These are phyloP conservation scores for Betula pendula DNA, from an alignment of 306 rosid genomes.

Conservation along the genomic window DNA sequence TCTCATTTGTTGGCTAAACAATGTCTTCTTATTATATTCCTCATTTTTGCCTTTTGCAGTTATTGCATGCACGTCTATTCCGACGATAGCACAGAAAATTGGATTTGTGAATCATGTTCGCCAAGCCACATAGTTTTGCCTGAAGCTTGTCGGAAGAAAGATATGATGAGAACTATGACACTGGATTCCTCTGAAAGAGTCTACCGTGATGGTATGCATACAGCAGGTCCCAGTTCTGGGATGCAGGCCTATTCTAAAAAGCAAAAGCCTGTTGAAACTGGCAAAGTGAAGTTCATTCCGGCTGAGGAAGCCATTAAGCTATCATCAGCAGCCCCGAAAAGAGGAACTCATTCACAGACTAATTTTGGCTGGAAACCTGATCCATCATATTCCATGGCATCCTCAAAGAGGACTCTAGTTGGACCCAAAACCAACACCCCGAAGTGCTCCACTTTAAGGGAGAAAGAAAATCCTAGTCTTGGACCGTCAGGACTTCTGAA, in stretches of 20 bases:
- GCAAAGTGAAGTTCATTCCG: constrained; percentile 62
- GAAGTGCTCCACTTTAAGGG: constrained; percentile 10
- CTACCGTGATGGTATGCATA: not conserved
- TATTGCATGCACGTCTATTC: not conserved
- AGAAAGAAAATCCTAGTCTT: constrained; percentile 23
- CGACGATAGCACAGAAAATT: constrained; percentile 27
- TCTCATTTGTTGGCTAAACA: not conserved
- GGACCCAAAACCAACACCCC: constrained; percentile 21
- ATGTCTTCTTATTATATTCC: not conserved
- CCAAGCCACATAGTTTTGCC: constrained; percentile 6
- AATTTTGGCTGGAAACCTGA: constrained; percentile 2
- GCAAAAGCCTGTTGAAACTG: constrained; percentile 27
- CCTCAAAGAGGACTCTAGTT: not conserved
- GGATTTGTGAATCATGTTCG: constrained; percentile 62
- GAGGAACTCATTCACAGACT: not conserved
- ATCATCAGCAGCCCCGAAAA: constrained; percentile 20
- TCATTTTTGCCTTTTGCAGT: not conserved
- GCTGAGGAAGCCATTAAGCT: constrained; percentile 63
- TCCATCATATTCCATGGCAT: constrained; percentile 7
- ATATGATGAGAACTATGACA: not conserved
- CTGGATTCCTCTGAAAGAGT: not conserved
- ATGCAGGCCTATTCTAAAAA: constrained; percentile 29
- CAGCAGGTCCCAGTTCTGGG: constrained; percentile 13
- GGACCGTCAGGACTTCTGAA: constrained; percentile 17
- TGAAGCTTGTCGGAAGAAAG: constrained; percentile 11